phyloP scores from a whole-genome alignment of 2,329 filamentous ascomycete genomes.

The Huntiella decipiens region DNA sequence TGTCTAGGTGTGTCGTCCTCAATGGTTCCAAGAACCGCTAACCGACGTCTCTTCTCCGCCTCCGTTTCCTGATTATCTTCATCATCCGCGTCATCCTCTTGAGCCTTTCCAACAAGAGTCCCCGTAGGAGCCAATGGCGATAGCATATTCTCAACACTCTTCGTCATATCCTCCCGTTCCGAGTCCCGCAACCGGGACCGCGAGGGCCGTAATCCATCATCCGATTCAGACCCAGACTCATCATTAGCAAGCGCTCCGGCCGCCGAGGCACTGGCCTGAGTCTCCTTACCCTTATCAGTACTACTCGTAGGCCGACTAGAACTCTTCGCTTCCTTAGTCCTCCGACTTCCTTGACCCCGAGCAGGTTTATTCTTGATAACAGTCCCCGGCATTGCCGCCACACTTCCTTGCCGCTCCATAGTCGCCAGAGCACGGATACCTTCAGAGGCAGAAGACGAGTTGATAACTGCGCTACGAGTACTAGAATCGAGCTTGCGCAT shows the following conservation, averaged over 20 bases:
- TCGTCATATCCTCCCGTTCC: neutral
- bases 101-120: neutral
- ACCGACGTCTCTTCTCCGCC: constrained; percentile 52
- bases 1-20: constrained; percentile 15
- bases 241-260: neutral
- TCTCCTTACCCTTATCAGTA: neutral
- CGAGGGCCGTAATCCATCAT: constrained; percentile 1
- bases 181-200: neutral
- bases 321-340: no score
- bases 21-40: constrained; percentile 50
- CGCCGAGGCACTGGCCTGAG: neutral
- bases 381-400: neutral
- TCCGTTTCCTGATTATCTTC: constrained; percentile 58
- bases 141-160: neutral
- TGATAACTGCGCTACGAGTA: constrained; percentile 35
- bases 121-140: neutral
- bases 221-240: neutral
- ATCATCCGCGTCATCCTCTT: neutral
- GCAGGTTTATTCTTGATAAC: constrained; percentile 1
- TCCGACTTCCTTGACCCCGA: neutral
- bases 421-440: constrained; percentile 26
- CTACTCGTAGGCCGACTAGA: no score
- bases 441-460: constrained; percentile 28
- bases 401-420: constrained; percentile 17
- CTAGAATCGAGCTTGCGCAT: constrained; percentile 54